Evolutionary conservation across 2,329 filamentous ascomycete genomes (phyloP).

Genomic region (Aspergillus tamarii): DNA sequence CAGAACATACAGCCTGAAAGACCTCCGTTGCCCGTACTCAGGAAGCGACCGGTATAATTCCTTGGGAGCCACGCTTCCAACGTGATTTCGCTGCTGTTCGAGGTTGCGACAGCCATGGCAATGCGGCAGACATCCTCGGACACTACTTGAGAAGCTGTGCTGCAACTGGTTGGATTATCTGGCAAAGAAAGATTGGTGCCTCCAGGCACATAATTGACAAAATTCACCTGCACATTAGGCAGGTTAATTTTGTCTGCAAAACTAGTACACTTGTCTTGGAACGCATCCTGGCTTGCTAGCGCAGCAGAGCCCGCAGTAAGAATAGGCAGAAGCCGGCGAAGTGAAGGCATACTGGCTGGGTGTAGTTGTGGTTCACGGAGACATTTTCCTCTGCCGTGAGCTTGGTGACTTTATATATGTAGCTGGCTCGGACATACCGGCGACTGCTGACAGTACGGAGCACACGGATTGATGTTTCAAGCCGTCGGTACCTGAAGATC

Average conservation of each 20-base stretch:
- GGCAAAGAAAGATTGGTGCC: slow-evolving; percentile 43
- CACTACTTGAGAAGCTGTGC: slow-evolving; percentile 37
- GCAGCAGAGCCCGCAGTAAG: slow-evolving; percentile 25
- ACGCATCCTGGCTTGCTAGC: slow-evolving; percentile 28
- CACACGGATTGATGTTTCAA: neutral
- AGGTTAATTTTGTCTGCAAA: slow-evolving; percentile 32
- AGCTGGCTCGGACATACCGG: neutral
- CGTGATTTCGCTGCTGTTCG: slow-evolving; percentile 49
- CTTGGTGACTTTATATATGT: neutral
- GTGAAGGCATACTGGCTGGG: slow-evolving; percentile 15
- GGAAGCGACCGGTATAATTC: slow-evolving; percentile 50
- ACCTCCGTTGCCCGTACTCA: slow-evolving; percentile 55
- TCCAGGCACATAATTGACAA: slow-evolving; percentile 38
- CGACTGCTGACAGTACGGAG: too few species aligned
- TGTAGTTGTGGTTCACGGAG: neutral
- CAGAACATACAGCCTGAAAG: slow-evolving; percentile 48
- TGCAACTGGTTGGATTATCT: slow-evolving; percentile 43
- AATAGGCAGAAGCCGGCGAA: slow-evolving; percentile 17
- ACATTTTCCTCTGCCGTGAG: neutral
- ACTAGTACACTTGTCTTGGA: slow-evolving; percentile 28
- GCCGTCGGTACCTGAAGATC: neutral
- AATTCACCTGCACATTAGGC: slow-evolving; percentile 35
- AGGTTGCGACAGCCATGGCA: slow-evolving; percentile 46
- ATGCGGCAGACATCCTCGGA: slow-evolving; percentile 46
- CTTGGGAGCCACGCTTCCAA: slow-evolving; percentile 54